phyloP scores from a whole-genome alignment of 2,329 filamentous ascomycete species.

The Cordyceps cateniannulata region DNA sequence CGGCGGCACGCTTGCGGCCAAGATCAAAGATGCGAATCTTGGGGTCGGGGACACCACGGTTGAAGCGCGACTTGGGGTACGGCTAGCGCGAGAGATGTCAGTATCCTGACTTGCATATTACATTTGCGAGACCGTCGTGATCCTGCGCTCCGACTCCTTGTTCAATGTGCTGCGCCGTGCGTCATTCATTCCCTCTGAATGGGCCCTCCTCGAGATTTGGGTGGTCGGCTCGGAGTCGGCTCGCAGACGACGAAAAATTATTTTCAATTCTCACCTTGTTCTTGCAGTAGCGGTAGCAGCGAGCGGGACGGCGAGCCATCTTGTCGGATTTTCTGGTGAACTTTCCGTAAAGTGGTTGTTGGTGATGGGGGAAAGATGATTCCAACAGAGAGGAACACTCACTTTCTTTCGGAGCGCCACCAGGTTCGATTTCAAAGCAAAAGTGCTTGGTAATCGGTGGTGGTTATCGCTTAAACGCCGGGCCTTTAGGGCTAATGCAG shows the following conservation, averaged over 20 bases:
- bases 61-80: conserved; percentile 99
- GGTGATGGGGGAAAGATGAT: conserved; percentile 28
- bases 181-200: background rate
- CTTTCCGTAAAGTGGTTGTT: conserved; percentile 30
- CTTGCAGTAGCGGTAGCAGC: conserved; percentile 99
- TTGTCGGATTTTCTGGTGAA: conserved; percentile 58
- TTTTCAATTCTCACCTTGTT: conserved; percentile 75
- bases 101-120: conserved; percentile 10
- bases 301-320: conserved; percentile 98
- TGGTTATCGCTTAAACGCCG: conserved; percentile 31
- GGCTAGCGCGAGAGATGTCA: conserved; percentile 46
- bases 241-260: conserved; percentile 15
- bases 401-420: conserved; percentile 16
- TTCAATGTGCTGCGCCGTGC: background rate
- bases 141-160: background rate
- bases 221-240: conserved; percentile 8
- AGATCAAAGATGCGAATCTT: conserved; percentile 98
- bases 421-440: conserved; percentile 52
- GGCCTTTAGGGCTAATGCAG: conserved; percentile 32
- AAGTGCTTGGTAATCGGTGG: conserved; percentile 24
- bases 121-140: background rate
- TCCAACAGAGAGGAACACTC: conserved; percentile 17
- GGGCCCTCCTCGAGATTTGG: background rate
- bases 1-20: conserved; percentile 95
- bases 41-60: conserved; percentile 90